Base-by-base conservation (phyloP, 2,329 filamentous ascomycete genomes). In the Fusarium goolgardi region DNA sequence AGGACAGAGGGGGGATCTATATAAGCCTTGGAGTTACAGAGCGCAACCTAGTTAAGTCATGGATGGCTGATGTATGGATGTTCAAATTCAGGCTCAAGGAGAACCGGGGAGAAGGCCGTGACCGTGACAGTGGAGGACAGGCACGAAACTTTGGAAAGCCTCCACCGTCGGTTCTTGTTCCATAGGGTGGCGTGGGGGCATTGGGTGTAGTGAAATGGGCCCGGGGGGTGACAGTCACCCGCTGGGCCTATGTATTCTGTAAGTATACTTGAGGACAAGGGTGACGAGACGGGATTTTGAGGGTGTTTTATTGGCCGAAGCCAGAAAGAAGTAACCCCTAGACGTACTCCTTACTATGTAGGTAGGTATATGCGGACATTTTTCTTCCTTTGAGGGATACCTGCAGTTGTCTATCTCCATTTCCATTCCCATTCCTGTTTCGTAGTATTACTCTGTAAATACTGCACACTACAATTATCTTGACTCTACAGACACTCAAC, bases 31-130 rank as follows among this genome's bases (percentile, higher is more conserved):
- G 43, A 45, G 43, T 45, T 45, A 29, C 27, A 45, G 43, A 45
- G 43, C 7, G 15, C 8, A 29, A 25, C 18, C 46, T 23, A 35
- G 41, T 27, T 65, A 73, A 70, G 65, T 65, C 67, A 70, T 62
- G 56, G 61, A 47, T 64, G 53, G 35, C n/a, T 39, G 35, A 39
- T 39, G 35, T 39, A 39, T 39, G 35, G 35, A 52, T 49, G 52
- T 34, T 54, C 60, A 39, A 65, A 63, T 74, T 67, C 71, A 73
- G 72, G 65, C 70, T 64, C 59, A 55, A 59, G 55, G 44, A 58
- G 47, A 71, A 46, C 39, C 72, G 72, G 72, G 70, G 68, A 74
- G 72, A 74, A 74, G 51, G 65, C 72, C 72, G 72, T 66, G 40
- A 43, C 72, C 72, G 72, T 66, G 40, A 25, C 23, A 43, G 40